Percentiles rank a stretch among this genome's conserved stretches.
Evolutionary conservation across 495 filamentous ascomycete genomes (phyloP).

Genomic region (Sordaria brevicollis): DNA sequence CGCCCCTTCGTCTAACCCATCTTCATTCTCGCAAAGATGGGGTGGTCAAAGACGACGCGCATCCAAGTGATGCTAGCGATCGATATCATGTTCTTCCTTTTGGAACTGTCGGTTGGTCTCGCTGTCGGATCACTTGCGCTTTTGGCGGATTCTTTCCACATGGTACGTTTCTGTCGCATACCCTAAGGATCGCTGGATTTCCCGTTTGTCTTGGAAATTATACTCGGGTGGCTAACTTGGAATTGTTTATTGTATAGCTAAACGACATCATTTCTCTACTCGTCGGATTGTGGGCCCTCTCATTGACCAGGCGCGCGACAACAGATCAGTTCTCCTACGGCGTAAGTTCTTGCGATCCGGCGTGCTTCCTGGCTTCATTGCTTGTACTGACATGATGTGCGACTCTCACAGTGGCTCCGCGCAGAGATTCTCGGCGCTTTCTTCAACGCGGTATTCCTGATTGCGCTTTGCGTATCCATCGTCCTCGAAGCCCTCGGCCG

Average conservation of each 20-base stretch:
- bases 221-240: neutral
- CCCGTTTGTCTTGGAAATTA: neutral
- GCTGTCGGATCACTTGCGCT: conserved; percentile 82
- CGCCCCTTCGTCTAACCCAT: neutral
- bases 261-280: conserved; percentile 93
- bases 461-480: conserved; percentile 90
- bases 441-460: conserved; percentile 93
- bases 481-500: conserved; percentile 88
- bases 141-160: conserved; percentile 95
- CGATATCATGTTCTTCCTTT: conserved; percentile 77
- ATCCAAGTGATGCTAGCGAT: conserved; percentile 89
- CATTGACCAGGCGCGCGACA: conserved; percentile 65
- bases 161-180: conserved; percentile 45
- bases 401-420: conserved; percentile 58
- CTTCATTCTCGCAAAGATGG: conserved; percentile 49
- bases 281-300: conserved; percentile 93
- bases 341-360: conserved; percentile 39
- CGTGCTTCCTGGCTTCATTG: neutral
- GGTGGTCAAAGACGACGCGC: conserved; percentile 81
- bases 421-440: conserved; percentile 96
- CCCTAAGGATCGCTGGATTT: neutral
- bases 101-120: conserved; percentile 81
- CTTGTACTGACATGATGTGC: neutral
- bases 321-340: conserved; percentile 92
- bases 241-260: conserved; percentile 42